A percentile compares a stretch with the other conserved stretches of the same genome.
phyloP scores from a whole-genome alignment of 306 rosid genomes.

The Vicia villosa region DNA sequence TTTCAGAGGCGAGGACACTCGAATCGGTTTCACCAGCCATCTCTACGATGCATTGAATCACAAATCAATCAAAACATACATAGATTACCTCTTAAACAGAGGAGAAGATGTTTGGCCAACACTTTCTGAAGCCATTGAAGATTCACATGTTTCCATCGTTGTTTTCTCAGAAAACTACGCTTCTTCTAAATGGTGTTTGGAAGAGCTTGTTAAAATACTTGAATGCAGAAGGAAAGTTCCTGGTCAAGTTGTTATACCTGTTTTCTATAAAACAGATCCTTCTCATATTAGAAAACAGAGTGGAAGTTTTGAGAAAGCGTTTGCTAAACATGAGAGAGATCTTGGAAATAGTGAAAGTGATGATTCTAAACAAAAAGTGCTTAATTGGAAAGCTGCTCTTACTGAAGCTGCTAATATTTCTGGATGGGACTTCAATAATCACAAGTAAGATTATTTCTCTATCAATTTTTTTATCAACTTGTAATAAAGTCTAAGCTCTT shows the following conservation, averaged over 20 bases:
- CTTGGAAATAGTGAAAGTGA: neutral
- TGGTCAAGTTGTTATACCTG: constrained; percentile 25
- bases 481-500: too few relatives aligned
- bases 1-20: constrained; percentile 32
- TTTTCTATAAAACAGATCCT: constrained; percentile 20
- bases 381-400: constrained; percentile 20
- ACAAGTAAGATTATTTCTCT: neutral
- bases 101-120: neutral
- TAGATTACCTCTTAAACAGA: neutral
- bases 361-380: neutral
- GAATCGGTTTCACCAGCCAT: neutral
- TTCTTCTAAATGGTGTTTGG: constrained; percentile 15
- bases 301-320: neutral
- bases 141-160: neutral
- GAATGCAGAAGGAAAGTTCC: neutral
- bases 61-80: neutral
- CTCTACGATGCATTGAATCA: neutral
- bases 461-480: too few relatives aligned
- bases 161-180: constrained; percentile 27
- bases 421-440: constrained; percentile 23
- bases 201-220: constrained; percentile 1
- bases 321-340: neutral
- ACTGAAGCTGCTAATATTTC: constrained; percentile 26
- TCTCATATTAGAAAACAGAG: constrained; percentile 1
- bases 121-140: constrained; percentile 1